These are phyloP conservation scores for Trichophyton rubrum DNA, from an alignment of 2,329 filamentous ascomycete genomes.

Conservation along the genomic window DNA sequence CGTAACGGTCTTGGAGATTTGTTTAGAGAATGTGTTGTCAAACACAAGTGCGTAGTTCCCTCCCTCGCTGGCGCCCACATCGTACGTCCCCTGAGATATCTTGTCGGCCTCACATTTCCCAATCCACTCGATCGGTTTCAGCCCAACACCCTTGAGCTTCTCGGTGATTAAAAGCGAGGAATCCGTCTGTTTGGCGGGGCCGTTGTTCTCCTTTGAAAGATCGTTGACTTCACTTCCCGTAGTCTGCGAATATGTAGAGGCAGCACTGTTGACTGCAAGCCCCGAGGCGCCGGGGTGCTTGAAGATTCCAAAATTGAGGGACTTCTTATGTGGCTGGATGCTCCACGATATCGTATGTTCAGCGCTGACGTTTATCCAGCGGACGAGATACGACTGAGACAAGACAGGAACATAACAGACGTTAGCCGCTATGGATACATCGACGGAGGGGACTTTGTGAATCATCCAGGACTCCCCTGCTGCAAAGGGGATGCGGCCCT, in stretches of 20 bases:
- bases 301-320: constrained; percentile 95
- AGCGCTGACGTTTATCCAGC: constrained; percentile 86
- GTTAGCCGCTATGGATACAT: not conserved
- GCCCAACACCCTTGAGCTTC: constrained; percentile 49
- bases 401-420: not conserved
- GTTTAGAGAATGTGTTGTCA: constrained; percentile 97
- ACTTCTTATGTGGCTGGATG: constrained; percentile 94
- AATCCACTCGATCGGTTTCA: constrained; percentile 60
- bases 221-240: constrained; percentile 26
- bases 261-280: constrained; percentile 24
- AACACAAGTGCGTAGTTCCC: constrained; percentile 96
- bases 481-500: not conserved
- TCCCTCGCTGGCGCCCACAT: constrained; percentile 59
- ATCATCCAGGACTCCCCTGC: constrained; percentile 16
- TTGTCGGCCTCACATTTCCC: constrained; percentile 96
- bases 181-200: constrained; percentile 40
- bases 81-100: constrained; percentile 78
- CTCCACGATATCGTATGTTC: constrained; percentile 95
- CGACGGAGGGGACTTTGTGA: not conserved
- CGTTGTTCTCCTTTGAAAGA: constrained; percentile 21
- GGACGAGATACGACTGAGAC: constrained; percentile 82
- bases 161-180: constrained; percentile 54
- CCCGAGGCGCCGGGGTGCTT: constrained; percentile 73
- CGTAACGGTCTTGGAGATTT: constrained; percentile 84
- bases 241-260: constrained; percentile 10